Conservation (phyloP, 2,329 filamentous ascomycete genomes). For the Neospermospora avenae region DNA sequence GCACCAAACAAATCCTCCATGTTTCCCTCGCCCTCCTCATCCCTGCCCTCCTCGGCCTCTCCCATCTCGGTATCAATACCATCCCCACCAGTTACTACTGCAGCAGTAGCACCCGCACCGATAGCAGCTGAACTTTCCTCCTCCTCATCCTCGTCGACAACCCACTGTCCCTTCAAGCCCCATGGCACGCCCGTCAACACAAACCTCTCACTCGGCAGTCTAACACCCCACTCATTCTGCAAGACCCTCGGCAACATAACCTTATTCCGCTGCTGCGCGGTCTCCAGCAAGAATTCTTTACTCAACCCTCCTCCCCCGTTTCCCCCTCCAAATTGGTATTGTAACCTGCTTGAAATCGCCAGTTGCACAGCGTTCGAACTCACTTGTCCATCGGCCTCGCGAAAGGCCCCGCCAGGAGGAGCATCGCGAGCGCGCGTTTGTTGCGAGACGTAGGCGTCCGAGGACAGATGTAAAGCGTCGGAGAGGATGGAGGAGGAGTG, state of each 20-base stretch:
- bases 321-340: constrained; percentile 64
- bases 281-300: constrained; percentile 74
- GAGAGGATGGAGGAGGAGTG: constrained; percentile 70
- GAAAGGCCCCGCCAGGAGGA: constrained; percentile 31
- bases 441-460: constrained; percentile 60
- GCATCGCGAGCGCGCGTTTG: constrained; percentile 35
- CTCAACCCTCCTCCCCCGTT: constrained; percentile 50
- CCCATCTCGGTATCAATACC: constrained; percentile 18
- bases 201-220: constrained; percentile 65
- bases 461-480: constrained; percentile 66
- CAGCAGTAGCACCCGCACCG: constrained; percentile 28
- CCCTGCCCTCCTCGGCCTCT: constrained; percentile 2
- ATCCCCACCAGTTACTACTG: constrained; percentile 32
- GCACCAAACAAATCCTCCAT: constrained; percentile 54
- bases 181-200: constrained; percentile 64
- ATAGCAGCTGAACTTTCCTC: no score
- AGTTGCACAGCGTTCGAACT: constrained; percentile 65
- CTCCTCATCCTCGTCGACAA: constrained; percentile 44
- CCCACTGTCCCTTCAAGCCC: constrained; percentile 60
- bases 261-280: constrained; percentile 69
- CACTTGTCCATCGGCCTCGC: constrained; percentile 43
- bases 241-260: constrained; percentile 60
- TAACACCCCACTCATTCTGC: constrained; percentile 64
- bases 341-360: constrained; percentile 66
- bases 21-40: constrained; percentile 36